Evolutionary conservation across 305 asterid genomes (phyloP).

Genomic region (Andrographis paniculata): DNA sequence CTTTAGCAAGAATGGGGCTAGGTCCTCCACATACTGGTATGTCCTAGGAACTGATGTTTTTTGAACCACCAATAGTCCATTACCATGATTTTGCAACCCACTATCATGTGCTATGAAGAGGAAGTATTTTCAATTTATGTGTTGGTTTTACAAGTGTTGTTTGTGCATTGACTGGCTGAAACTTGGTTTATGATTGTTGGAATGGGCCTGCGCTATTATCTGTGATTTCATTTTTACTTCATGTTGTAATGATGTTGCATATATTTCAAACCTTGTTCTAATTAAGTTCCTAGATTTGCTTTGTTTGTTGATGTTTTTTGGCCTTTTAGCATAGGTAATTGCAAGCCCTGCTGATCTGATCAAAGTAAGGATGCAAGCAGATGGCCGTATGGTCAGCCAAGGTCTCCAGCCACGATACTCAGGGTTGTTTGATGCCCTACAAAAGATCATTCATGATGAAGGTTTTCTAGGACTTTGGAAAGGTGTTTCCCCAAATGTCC

Average conservation of each 20-base stretch:
- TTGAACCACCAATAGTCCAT: not conserved
- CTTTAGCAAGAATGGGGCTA: not conserved
- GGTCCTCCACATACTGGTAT: not conserved
- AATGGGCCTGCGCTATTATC: no score
- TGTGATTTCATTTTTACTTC: no score
- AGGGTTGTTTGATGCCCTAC: conserved; percentile 53
- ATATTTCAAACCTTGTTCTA: conserved; percentile 8
- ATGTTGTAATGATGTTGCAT: no score
- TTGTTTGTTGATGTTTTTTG: conserved; percentile 11
- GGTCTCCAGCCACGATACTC: conserved; percentile 51
- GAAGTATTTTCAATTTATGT: not conserved
- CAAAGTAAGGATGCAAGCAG: conserved; percentile 95
- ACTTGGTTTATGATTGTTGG: not conserved
- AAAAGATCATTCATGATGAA: conserved; percentile 44
- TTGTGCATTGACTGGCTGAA: not conserved
- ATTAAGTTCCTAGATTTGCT: conserved; percentile 16
- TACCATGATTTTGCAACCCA: not conserved
- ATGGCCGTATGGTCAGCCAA: conserved; percentile 35
- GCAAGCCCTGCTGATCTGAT: conserved; percentile 91
- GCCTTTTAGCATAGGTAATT: conserved; percentile 47
- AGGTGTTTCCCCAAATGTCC: conserved; percentile 69
- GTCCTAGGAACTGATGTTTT: no score
- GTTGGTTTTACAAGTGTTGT: not conserved
- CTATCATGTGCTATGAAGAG: not conserved
- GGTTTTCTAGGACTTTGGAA: conserved; percentile 72